These are phyloP conservation scores for Nitzschia sp. DNA, from an alignment of 108 stramenopile genomes.

Conservation along the genomic window DNA sequence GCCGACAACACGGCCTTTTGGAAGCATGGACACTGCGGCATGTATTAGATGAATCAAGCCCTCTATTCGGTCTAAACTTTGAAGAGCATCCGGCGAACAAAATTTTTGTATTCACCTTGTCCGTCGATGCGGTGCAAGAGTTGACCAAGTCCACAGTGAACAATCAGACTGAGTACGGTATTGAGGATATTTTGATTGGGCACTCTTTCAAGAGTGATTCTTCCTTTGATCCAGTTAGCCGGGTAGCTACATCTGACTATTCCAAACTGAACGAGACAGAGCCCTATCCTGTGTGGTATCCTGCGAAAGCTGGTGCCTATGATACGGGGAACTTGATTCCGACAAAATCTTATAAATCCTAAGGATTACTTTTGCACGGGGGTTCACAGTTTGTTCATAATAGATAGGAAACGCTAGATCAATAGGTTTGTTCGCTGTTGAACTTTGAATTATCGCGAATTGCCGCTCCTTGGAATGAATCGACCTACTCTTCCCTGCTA, in stretches of 20 bases:
- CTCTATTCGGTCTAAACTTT: conserved; percentile 28
- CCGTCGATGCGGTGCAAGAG: conserved; percentile 31
- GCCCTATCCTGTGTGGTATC: conserved; percentile 35
- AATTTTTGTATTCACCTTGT: conserved; percentile 25
- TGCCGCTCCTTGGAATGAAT: too few species aligned
- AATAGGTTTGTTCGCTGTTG: too few species aligned
- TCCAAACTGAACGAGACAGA: conserved; percentile 17
- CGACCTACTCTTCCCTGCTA: too few species aligned
- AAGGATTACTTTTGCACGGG: background rate
- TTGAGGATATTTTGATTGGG: conserved; percentile 30
- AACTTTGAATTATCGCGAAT: too few species aligned
- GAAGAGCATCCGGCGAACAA: conserved; percentile 30
- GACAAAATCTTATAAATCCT: background rate
- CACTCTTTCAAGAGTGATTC: conserved; percentile 8
- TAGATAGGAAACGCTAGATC: too few species aligned
- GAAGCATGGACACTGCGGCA: conserved; percentile 28
- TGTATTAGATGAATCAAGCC: conserved; percentile 34
- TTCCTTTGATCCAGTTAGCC: background rate
- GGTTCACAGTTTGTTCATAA: too few species aligned
- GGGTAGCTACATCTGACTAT: background rate
- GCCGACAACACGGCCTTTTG: conserved; percentile 15
- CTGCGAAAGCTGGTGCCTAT: conserved; percentile 18
- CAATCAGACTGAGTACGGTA: conserved; percentile 13
- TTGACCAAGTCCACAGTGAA: conserved; percentile 30
- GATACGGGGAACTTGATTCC: conserved; percentile 10